Evolutionary conservation across 2,329 filamentous ascomycete genomes (phyloP), one percentile per base, ranked within the genome.

Genomic region (Penicillium hordei): DNA sequence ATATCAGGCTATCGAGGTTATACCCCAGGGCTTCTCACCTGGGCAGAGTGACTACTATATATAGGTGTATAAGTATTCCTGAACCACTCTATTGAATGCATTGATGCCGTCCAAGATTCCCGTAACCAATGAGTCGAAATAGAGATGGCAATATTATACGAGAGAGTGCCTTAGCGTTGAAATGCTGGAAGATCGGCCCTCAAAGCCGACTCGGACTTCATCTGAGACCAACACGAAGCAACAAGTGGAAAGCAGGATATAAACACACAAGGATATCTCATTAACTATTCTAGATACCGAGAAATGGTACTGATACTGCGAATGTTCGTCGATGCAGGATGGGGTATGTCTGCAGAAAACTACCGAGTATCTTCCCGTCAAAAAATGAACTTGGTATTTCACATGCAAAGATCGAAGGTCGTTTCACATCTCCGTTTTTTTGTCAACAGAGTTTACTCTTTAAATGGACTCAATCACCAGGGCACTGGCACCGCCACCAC

Each of bases 401-500:
- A 55, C 46, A 52, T 53, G 48, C 48, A 61, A 49, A 49, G n/a
- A 52, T 60, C 40, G 46, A 56, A 49, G 57, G 55, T 67, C 65
- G 60, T 63, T 51, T 65, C 59, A 58, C 60, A 62, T 65, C 55
- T 48, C 59, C 55, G 57, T 65, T 60, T 51, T 60, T 52, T 65
- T 59, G 39, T 65, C 60, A 63, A 55, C 44, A 56, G 54, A 56
- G 48, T 57, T 40, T 51, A 23, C 50, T 38, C 29, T 63, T 71
- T 70, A 78, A 55, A 80, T 65, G 46, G 72, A 76, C 83, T 99
- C 94, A 70, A 99, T 86, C 62, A 99, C 91, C 66, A 99, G 81
- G 58, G 94, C 94, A 70, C 91, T 96, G 59, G 94, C 94, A 75
- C 94, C 94, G 69, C 94, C 94, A 57, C 94, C 94, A 65, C 94